A percentile compares a stretch with the other conserved stretches of the same genome.
These are phyloP conservation scores for Pterocarpus santalinus DNA, from an alignment of 306 rosid genomes.

Conservation along the genomic window DNA sequence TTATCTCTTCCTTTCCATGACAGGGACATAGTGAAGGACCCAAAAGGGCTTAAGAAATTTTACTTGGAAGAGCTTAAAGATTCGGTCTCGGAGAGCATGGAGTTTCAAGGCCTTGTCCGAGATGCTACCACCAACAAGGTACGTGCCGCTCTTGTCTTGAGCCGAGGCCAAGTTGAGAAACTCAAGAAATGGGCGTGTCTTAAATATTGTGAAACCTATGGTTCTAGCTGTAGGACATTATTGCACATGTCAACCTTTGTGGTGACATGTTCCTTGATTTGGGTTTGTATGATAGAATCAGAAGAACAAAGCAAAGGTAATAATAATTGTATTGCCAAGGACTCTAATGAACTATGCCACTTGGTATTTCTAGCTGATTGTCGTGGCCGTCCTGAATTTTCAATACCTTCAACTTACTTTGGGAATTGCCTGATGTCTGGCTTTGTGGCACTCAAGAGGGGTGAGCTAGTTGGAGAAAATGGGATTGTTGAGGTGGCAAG, in stretches of 20 bases:
- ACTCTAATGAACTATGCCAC: conserved; percentile 30
- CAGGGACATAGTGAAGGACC: conserved; percentile 5
- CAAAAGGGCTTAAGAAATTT: neutral
- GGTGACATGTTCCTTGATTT: conserved; percentile 46
- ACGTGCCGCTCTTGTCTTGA: conserved; percentile 21
- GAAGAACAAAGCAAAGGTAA: conserved; percentile 37
- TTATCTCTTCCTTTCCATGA: conserved; percentile 14
- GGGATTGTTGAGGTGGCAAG: conserved; percentile 47
- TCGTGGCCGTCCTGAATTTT: conserved; percentile 38
- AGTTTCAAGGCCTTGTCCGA: neutral
- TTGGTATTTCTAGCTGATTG: conserved; percentile 58
- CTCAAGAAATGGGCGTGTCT: conserved; percentile 16
- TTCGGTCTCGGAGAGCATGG: neutral
- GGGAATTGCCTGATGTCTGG: conserved; percentile 53
- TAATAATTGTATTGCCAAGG: neutral
- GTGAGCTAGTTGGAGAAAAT: conserved; percentile 44
- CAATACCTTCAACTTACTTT: conserved; percentile 51
- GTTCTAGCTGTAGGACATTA: neutral
- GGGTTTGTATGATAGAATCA: conserved; percentile 45
- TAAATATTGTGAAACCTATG: neutral
- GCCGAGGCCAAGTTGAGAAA: conserved; percentile 1
- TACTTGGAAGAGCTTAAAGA: neutral
- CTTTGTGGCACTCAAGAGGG: conserved; percentile 28
- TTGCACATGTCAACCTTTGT: conserved; percentile 49
- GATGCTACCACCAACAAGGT: conserved; percentile 1